phyloP scores from a whole-genome alignment of 345 rosid species.

The Odontarrhena argentea region DNA sequence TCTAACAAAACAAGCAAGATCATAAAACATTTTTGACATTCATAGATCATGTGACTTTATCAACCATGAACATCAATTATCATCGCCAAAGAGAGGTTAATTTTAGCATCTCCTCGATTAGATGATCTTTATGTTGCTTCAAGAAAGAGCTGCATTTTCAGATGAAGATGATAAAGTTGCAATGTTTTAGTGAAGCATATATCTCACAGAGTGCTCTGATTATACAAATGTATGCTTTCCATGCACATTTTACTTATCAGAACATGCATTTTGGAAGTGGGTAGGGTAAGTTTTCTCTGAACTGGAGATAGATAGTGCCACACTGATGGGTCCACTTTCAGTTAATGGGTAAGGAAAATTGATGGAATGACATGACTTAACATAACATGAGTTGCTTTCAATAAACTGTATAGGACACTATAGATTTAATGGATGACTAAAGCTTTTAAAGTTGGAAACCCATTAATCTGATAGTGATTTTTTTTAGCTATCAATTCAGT shows the following conservation, averaged over 20 bases:
- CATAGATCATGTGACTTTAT: too few relatives aligned
- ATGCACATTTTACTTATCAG: conserved; percentile 18
- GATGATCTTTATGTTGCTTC: conserved; percentile 2
- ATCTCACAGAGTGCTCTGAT: conserved; percentile 5
- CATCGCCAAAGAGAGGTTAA: not conserved
- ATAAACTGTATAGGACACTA: conserved; percentile 13
- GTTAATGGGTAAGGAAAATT: conserved; percentile 33
- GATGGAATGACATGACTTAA: conserved; percentile 21
- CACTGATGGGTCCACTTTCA: conserved; percentile 9
- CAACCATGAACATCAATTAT: too few relatives aligned
- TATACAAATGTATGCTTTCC: conserved; percentile 14
- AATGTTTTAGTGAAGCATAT: not conserved
- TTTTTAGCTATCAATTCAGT: too few relatives aligned
- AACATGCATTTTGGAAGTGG: conserved; percentile 32
- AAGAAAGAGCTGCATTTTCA: conserved; percentile 14
- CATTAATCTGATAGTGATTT: too few relatives aligned
- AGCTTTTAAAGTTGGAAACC: too few relatives aligned
- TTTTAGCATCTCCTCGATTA: conserved; percentile 2
- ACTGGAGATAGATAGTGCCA: conserved; percentile 27
- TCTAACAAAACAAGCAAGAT: not conserved
- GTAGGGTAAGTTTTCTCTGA: conserved; percentile 33
- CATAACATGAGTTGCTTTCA: conserved; percentile 35
- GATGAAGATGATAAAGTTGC: conserved; percentile 1
- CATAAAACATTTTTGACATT: conserved; percentile 4
- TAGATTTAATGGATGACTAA: not conserved